Base-by-base conservation (phyloP, 2,329 filamentous ascomycete species). In the Beauveria brongniartii region DNA sequence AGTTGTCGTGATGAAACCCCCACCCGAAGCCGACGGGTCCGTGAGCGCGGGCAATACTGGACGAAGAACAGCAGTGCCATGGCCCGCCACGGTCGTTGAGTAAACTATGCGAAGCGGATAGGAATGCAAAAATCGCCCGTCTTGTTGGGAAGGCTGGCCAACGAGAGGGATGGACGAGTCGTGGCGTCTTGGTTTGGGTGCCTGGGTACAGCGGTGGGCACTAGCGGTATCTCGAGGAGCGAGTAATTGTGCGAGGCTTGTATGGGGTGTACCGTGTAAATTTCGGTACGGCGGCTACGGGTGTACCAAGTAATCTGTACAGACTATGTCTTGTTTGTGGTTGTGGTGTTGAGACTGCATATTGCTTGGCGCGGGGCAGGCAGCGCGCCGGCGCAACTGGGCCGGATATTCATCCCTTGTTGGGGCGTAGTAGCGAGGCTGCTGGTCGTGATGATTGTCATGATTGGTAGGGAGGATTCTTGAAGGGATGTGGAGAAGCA, bases 141-240 rank as follows among this genome's bases (percentile, higher is more conserved):
- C 43, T 47, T 55, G 54, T 37, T 55, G 26, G 40, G 40, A 44
- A 46, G 54, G 26, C 20, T 37, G 8, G 43, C 43, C 37, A 44
- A 43, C 40, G 37, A 55, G 40, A 47, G n/a, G 20, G 54, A 47
- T 28, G 43, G 54, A 30, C 37, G 54, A 56, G 43, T 20, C 7
- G 43, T 56, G 55, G 55, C 55, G 55, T 57, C 55, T 57, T 57
- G 55, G 43, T 40, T 57, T 43, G 12, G 18, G 52, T 44, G 18
- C 24, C 52, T 55, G 41, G 14, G 20, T n/a, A n/a, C 53, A 55
- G 24, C 8, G 41, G 26, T 46, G 2, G 54, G n/a, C 26, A 30
- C 54, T 55, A 55, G 43, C 12, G 26, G 28, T 14, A 28, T 10
- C 26, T 53, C 50, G 18, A 40, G 10, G 18, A 40, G 51, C 37